Evolutionary conservation across 2,329 filamentous ascomycete genomes (phyloP).

Genomic region (Fusarium sarcochroum): DNA sequence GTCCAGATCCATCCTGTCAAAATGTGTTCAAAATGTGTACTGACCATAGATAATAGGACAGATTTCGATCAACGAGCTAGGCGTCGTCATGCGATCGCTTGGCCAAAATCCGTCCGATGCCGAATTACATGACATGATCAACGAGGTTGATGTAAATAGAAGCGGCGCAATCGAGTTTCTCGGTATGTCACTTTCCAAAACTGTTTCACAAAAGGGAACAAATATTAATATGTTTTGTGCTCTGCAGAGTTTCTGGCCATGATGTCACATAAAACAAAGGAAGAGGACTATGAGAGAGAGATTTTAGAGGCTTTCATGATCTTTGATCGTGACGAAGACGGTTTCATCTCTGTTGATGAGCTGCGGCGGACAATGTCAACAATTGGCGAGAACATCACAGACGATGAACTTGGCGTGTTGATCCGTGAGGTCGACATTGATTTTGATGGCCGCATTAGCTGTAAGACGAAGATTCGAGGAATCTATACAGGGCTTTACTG

Average conservation of each 20-base stretch:
- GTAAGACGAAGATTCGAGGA: background rate
- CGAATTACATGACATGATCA: background rate
- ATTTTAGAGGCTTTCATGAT: background rate
- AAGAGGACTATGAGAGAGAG: background rate
- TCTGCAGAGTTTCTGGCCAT: background rate
- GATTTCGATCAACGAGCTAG: background rate
- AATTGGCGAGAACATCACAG: background rate
- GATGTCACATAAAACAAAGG: background rate
- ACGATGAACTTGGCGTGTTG: background rate
- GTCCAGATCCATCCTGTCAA: background rate
- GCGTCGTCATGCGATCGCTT: background rate
- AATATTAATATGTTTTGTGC: background rate
- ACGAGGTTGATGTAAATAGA: background rate
- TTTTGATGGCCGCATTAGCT: background rate
- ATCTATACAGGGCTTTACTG: background rate
- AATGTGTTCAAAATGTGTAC: background rate
- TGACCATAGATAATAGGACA: background rate
- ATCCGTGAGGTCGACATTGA: background rate
- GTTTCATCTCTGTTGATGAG: background rate
- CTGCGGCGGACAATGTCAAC: background rate
- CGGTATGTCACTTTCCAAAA: background rate
- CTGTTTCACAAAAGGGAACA: background rate
- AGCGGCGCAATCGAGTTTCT: background rate
- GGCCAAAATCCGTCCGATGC: background rate
- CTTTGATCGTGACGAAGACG: background rate